phyloP scores from a whole-genome alignment of 192 early-diverging fungal species.

The Rhizophagus prolifer region DNA sequence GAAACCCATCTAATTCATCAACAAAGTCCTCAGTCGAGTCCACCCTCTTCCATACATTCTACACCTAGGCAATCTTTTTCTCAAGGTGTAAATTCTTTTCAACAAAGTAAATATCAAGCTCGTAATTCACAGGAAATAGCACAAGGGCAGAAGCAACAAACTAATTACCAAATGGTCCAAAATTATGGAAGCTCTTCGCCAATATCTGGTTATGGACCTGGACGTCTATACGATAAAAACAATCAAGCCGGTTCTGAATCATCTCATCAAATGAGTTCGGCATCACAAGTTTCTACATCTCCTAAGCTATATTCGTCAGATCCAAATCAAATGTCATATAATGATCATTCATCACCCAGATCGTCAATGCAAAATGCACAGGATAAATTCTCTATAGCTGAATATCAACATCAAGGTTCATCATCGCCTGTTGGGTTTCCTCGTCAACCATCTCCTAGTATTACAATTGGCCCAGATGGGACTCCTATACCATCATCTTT shows the following conservation, averaged over 20 bases:
- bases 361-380: background rate
- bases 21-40: background rate
- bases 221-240: background rate
- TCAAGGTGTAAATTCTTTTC: background rate
- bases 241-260: background rate
- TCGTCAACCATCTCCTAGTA: background rate
- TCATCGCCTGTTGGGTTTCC: background rate
- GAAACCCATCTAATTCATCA: background rate
- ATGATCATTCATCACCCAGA: background rate
- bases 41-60: background rate
- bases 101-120: background rate
- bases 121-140: constrained; percentile 16
- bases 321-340: background rate
- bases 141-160: background rate
- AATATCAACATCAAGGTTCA: background rate
- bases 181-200: too few species aligned
- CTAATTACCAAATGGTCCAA: background rate
- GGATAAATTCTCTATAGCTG: background rate
- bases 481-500: constrained; percentile 10
- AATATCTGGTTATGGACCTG: too few species aligned
- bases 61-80: background rate
- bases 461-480: constrained; percentile 17
- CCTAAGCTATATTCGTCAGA: background rate
- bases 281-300: background rate
- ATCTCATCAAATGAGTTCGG: background rate